Evolutionary conservation across 768 basidiomycete species (phyloP), one percentile per base, ranked within the genome.

Genomic region (Suillus variegatus): DNA sequence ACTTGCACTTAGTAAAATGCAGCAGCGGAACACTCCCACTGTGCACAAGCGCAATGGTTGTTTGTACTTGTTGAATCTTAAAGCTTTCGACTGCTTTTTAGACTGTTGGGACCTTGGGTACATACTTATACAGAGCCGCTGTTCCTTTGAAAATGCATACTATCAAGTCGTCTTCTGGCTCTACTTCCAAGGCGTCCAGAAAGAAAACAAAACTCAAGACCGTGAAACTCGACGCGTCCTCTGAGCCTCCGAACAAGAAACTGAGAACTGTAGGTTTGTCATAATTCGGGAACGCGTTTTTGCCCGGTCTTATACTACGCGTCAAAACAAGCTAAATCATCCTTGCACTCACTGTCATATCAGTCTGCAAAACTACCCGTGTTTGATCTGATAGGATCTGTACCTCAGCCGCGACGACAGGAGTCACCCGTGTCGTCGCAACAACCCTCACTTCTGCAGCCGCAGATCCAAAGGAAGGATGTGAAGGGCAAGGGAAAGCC

Each of bases 401-500:
- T 14, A 12, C 46, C 1, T 22, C 61, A 38, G n/a, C 22, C 46
- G 9, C 69, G 22, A 65, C 52, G 46, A 63, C 72, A 10, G 65
- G 67, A 46, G 32, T 16, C 47, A 2, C 56, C 28, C 9, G 28
- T 47, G 3, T 28, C 54, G 43, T 66, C 66, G n/a, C 65, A 43
- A 32, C 35, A 10, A 28, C 54, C 61, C 4, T 32, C 58, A 46
- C 62, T 52, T 18, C 55, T 28, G n/a, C 52, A 62, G 36, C 32
- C 32, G 25, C 64, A 64, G 56, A 52, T 51, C 22, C 68, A 47
- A 12, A 28, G 2, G 32, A 51, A 43, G 43, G 71, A 72, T 6
- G 43, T 65, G 67, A 77, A 76, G 32, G 74, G 70, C 20, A 78
- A 77, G 65, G 22, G 22, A 10, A 76, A 67, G 49, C 67, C 63